A percentile compares a stretch with the other conserved stretches of the same genome.
phyloP scores from a whole-genome alignment of 768 basidiomycete genomes.

The Tricholoma sp. region DNA sequence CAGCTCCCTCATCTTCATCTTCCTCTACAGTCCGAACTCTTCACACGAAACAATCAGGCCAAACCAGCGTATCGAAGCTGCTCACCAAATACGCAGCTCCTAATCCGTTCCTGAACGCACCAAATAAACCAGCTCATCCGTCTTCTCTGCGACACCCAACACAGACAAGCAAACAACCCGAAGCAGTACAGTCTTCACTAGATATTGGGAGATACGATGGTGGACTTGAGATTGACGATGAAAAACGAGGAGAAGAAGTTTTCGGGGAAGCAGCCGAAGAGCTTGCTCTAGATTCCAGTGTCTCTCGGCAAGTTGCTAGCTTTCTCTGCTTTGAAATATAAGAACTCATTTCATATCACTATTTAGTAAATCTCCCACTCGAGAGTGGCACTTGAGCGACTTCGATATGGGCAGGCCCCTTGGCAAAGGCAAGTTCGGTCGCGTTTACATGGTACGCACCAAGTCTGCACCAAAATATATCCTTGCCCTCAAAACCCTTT shows the following conservation, averaged over 20 bases:
- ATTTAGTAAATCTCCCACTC: constrained; percentile 61
- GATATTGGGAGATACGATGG: constrained; percentile 94
- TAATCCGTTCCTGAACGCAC: constrained; percentile 37
- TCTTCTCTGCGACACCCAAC: constrained; percentile 41
- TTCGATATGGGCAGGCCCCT: constrained; percentile 96
- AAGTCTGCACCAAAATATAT: constrained; percentile 87
- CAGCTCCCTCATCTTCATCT: constrained; percentile 30
- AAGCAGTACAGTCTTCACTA: constrained; percentile 31
- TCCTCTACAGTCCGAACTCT: constrained; percentile 23
- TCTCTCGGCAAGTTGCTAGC: constrained; percentile 45
- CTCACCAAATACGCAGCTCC: constrained; percentile 73
- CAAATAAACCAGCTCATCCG: constrained; percentile 28
- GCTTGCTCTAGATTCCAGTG: constrained; percentile 81
- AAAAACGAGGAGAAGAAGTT: constrained; percentile 69
- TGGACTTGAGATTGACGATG: constrained; percentile 89
- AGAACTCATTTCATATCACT: not conserved
- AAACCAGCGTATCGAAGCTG: constrained; percentile 62
- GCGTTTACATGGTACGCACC: constrained; percentile 97
- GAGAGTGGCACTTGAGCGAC: constrained; percentile 78
- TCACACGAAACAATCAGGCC: constrained; percentile 52
- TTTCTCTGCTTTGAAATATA: not conserved
- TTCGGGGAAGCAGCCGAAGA: constrained; percentile 76
- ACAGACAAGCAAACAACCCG: constrained; percentile 13
- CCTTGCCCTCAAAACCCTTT: constrained; percentile 93
- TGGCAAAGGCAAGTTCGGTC: constrained; percentile 99